Conservation (phyloP, 2,329 filamentous ascomycete species). For the Aspergillus luchuensis region DNA sequence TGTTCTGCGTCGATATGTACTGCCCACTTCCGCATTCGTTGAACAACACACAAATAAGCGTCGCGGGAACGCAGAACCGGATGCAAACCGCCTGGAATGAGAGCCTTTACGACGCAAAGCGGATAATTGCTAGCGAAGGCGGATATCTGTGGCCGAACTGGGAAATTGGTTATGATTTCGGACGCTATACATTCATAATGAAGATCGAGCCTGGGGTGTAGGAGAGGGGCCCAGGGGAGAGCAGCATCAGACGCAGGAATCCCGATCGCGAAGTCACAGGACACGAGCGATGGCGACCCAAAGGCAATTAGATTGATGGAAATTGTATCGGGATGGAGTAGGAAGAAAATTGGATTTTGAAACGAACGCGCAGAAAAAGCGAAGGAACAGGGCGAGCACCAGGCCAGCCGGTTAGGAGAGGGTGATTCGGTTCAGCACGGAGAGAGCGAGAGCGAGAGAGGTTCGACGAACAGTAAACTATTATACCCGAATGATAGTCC, state of each 20-base stretch:
- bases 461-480: background rate
- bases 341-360: background rate
- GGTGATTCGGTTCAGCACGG: background rate
- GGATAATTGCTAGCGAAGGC: background rate
- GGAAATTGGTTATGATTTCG: background rate
- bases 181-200: conserved; percentile 13
- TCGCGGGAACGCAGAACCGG: conserved; percentile 1
- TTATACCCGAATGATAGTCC: background rate
- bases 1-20: conserved; percentile 4
- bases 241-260: conserved; percentile 6
- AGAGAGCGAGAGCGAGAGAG: background rate
- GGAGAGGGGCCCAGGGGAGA: conserved; percentile 3
- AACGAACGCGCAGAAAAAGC: background rate
- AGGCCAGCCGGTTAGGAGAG: background rate
- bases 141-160: background rate
- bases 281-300: background rate
- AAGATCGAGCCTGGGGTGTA: conserved; percentile 2
- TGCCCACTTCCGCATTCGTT: conserved; percentile 19
- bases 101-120: background rate
- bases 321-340: background rate
- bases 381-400: conserved; percentile 9
- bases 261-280: background rate
- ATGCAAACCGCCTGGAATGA: conserved; percentile 11
- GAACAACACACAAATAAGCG: conserved; percentile 4
- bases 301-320: background rate